Conservation (phyloP, 345 rosid species). For the Sisymbrium altissimum region DNA sequence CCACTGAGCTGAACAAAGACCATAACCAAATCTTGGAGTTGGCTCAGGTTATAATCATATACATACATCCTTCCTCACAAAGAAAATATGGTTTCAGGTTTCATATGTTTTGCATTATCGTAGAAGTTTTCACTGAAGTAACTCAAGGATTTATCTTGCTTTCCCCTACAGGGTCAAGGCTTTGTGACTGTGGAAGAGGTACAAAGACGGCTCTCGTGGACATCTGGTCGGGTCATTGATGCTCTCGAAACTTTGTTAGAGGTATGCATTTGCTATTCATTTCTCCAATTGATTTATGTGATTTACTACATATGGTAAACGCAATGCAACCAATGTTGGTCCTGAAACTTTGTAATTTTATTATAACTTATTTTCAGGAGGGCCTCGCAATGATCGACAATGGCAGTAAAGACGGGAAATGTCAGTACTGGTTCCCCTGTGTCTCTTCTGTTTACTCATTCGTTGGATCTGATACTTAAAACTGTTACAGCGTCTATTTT, state of each 20-base stretch:
- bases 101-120: neutral
- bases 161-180: conserved; percentile 61
- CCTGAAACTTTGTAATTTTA: conserved; percentile 25
- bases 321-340: conserved; percentile 15
- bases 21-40: conserved; percentile 87
- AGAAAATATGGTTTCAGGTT: neutral
- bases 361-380: conserved; percentile 44
- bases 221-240: conserved; percentile 77
- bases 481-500: neutral
- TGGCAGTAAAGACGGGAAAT: conserved; percentile 69
- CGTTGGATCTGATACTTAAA: conserved; percentile 38
- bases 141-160: neutral
- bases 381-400: conserved; percentile 91
- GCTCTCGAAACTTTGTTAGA: conserved; percentile 75
- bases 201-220: conserved; percentile 72
- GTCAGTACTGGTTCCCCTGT: conserved; percentile 89
- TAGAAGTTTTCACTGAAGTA: neutral
- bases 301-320: neutral
- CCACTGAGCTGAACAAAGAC: conserved; percentile 92
- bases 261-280: conserved; percentile 35
- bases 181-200: conserved; percentile 85
- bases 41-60: conserved; percentile 53
- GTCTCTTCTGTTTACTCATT: conserved; percentile 60
- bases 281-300: neutral
- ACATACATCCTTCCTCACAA: neutral